Evolutionary conservation across 495 filamentous ascomycete species (phyloP), one percentile per base, ranked within the genome.

Genomic region (Hypoxylon subgilvum): DNA sequence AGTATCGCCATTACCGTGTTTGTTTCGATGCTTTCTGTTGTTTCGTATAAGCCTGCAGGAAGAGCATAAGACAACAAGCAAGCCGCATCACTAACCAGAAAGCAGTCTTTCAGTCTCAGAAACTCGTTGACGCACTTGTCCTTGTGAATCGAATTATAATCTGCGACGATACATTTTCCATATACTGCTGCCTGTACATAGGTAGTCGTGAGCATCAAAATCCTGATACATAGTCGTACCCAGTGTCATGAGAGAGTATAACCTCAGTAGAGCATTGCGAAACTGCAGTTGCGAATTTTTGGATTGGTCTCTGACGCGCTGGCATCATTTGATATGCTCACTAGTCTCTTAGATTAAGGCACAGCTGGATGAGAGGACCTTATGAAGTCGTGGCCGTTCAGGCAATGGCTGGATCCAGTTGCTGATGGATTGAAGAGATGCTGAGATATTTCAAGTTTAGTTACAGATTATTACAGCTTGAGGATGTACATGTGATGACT

Each of bases 111-210:
- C 42, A 97, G 71, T 60, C 74, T 84, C 72, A 96, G 73, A 55
- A 99, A 97, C 67, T 97, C 91, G 42, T 83, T 84, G 2, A 80
- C 78, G 67, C 94, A 99, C 78, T 93, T 91, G 70, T 97, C 91
- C 63, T 96, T 96, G 60, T 92, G 82, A 3, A 97, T 84, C 17
- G 90, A 84, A 67, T 92, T 92, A 73, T 95, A 97, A 69, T 99
- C 93, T 6, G 84, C 84, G 27, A 94, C 79, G 52, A 99, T 84
- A 70, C 94, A 99, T 79, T 92, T 92, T 44, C 94, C 94, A 66
- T 97, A 99, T 12, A 82, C 80, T 6, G 90, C 80, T 43, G 88
- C 86, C 93, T 97, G n/a, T n/a, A n/a, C n/a, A 63, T 54, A 50
- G 48, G 32, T 40, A 8, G 30, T 18, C 34, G 38, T 53, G 6